phyloP scores from a whole-genome alignment of 176 grass and related monocot species.

The Poa annua region DNA sequence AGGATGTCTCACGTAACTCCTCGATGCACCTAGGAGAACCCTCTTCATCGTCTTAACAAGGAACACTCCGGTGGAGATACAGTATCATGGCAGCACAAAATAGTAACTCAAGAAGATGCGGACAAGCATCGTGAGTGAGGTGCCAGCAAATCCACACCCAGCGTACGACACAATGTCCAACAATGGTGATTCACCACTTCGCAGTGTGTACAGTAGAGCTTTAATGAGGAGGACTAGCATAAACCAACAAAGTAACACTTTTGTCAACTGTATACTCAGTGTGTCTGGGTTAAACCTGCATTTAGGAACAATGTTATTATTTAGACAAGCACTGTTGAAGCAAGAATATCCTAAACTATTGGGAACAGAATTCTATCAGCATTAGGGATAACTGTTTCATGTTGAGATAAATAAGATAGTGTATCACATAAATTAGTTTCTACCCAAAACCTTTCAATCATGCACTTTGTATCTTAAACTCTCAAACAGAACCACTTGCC shows the following conservation, averaged over 20 bases:
- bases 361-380: neutral
- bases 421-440: neutral
- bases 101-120: slow-evolving; percentile 78
- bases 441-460: neutral
- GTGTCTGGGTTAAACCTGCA: slow-evolving; percentile 83
- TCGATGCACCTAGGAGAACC: slow-evolving; percentile 53
- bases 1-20: slow-evolving; percentile 51
- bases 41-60: slow-evolving; percentile 82
- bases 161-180: slow-evolving; percentile 74
- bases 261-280: slow-evolving; percentile 77
- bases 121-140: slow-evolving; percentile 59
- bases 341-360: neutral
- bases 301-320: neutral
- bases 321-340: slow-evolving; percentile 9
- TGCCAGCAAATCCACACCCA: slow-evolving; percentile 67
- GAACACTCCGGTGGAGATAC: slow-evolving; percentile 75
- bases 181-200: slow-evolving; percentile 64
- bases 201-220: slow-evolving; percentile 60
- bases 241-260: slow-evolving; percentile 67
- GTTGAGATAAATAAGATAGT: neutral
- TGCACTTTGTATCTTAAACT: neutral
- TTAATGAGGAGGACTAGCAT: slow-evolving; percentile 70
- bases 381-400: neutral
- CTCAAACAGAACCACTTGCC: neutral
- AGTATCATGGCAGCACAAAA: slow-evolving; percentile 73